Evolutionary conservation across 768 basidiomycete genomes (phyloP), one percentile per base, ranked within the genome.

Genomic region (Cystobasidium ongulense): DNA sequence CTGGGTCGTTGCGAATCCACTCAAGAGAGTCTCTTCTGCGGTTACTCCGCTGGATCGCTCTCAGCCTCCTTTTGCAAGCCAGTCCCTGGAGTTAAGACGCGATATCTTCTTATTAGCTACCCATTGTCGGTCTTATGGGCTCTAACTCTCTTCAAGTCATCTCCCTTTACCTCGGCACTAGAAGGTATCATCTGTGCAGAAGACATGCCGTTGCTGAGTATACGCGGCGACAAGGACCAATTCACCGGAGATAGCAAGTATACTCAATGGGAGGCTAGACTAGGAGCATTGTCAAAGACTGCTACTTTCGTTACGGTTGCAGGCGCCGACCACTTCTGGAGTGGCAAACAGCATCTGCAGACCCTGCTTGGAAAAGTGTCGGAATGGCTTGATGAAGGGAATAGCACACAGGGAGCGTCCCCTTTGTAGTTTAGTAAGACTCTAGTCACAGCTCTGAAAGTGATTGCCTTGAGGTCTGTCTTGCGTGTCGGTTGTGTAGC

Each of bases 91-190:
- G 29, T 75, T 35, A 1, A 13, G 10, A 74, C 75, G 18, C 38
- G 66, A 3, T 73, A 76, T 64, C 65, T 79, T 65, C 70, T 79
- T 36, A 8, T 79, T 46, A 76, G 75, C 25, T 79, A 78, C 50
- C 78, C 78, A 0, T 75, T 79, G 52, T 76, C 75, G 13, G 78
- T 77, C 65, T 46, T 77, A 1, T 79, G 75, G 74, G 78, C 78
- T 1, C 73, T 79, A 25, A 74, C 74, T 15, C 15, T 38, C 17
- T 74, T 78, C 39, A 63, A 41, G 17, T 41, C 77, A 0, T 17
- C 35, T 0, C 13, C 54, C 0, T 76, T 76, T 36, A 39, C 68
- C 0, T 0, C 18, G 0, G 71, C 63, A 1, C 63, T 77, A 1
- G 31, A 25, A 0, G n/a, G 2, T 21, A 33, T 66, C 43, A 17